Evolutionary conservation across 2,329 filamentous ascomycete genomes (phyloP).

Genomic region (Onygenales sp.): DNA sequence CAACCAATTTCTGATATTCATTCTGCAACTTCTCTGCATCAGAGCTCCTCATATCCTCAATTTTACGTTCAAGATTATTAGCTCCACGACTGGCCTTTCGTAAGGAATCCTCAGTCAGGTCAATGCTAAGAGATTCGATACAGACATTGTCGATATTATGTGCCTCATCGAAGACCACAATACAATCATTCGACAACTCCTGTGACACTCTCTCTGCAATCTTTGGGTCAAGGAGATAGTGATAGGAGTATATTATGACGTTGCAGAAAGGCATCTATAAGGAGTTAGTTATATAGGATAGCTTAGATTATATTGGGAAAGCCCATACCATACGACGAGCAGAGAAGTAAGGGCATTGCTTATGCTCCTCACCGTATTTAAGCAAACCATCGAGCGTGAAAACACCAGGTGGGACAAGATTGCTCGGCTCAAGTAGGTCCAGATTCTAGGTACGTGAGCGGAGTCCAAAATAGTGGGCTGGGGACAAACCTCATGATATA

Average conservation of each 20-base stretch:
- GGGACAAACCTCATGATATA: conserved; percentile 74
- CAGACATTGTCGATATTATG: conserved; percentile 99
- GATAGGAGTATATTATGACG: conserved; percentile 98
- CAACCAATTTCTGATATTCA: conserved; percentile 91
- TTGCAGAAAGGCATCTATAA: conserved; percentile 93
- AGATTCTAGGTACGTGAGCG: conserved; percentile 55
- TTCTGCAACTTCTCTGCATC: conserved; percentile 90
- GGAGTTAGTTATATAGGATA: conserved; percentile 13
- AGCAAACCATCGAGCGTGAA: conserved; percentile 89
- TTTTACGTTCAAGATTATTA: conserved; percentile 80
- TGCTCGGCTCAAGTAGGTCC: conserved; percentile 87
- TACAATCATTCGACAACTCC: conserved; percentile 95
- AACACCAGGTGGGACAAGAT: conserved; percentile 85
- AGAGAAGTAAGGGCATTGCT: conserved; percentile 97
- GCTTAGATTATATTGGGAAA: neutral
- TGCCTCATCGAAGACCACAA: conserved; percentile 96
- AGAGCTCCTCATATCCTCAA: conserved; percentile 88
- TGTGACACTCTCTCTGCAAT: conserved; percentile 92
- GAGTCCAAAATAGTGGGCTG: neutral
- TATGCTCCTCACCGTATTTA: conserved; percentile 85
- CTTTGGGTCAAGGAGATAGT: conserved; percentile 94
- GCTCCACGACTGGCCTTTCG: conserved; percentile 85
- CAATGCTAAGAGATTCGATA: conserved; percentile 93
- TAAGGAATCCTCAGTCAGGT: conserved; percentile 89
- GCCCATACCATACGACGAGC: conserved; percentile 72